Evolutionary conservation across 179 eudicot species (phyloP).

Genomic region (Silene noctiflora): DNA sequence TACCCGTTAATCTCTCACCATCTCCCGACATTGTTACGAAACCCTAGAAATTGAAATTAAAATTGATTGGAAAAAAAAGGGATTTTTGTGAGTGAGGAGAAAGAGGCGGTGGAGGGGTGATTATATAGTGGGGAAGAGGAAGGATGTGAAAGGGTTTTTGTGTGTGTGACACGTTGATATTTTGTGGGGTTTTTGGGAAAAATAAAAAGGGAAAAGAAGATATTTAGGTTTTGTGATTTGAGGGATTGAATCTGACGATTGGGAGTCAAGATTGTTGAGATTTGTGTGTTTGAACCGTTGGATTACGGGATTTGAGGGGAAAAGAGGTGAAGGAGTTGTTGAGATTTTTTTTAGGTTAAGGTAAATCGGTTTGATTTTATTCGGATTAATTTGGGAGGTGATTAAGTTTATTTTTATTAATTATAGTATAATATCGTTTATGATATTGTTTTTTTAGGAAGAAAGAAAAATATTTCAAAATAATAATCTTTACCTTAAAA

Average conservation of each 20-base stretch:
- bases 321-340: not conserved
- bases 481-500: too few relatives aligned
- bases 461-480: too few relatives aligned
- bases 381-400: not conserved
- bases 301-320: not conserved
- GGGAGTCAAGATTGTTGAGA: not conserved
- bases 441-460: too few relatives aligned
- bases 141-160: slow-evolving; percentile 16
- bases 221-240: not conserved
- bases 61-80: not conserved
- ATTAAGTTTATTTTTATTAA: too few relatives aligned
- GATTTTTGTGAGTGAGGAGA: not conserved
- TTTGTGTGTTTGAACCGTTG: not conserved
- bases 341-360: not conserved
- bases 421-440: too few relatives aligned
- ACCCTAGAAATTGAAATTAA: not conserved
- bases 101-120: not conserved
- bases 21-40: slow-evolving; percentile 23
- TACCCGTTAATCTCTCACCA: slow-evolving; percentile 39
- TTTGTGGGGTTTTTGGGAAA: slow-evolving; percentile 5
- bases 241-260: not conserved
- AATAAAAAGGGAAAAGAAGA: not conserved
- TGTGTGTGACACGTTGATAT: slow-evolving; percentile 19
- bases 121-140: slow-evolving; percentile 3
- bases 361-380: not conserved